Conservation (phyloP, 1,284 basidiomycete genomes). For the Schizopora paradoxa region DNA sequence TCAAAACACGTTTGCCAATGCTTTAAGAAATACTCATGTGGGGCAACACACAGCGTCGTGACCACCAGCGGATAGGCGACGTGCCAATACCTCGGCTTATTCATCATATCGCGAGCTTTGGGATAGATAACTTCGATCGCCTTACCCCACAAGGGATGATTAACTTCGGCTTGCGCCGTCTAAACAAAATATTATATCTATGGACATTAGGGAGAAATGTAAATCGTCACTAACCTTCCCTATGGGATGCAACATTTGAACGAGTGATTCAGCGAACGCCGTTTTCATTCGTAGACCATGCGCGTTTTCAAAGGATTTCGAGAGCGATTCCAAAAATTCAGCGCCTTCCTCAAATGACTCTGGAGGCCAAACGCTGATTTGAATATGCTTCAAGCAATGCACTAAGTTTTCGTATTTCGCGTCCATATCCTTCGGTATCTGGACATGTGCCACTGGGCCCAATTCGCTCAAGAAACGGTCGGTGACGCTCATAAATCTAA, state of each 20-base stretch:
- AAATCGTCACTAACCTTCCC: slow-evolving; percentile 56
- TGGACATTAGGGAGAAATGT: slow-evolving; percentile 6
- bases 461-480: slow-evolving; percentile 82
- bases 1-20: slow-evolving; percentile 78
- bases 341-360: slow-evolving; percentile 92
- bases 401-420: slow-evolving; percentile 79
- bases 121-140: slow-evolving; percentile 84
- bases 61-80: slow-evolving; percentile 85
- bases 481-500: slow-evolving; percentile 80
- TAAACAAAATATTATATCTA: slow-evolving; percentile 27
- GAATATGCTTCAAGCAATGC: slow-evolving; percentile 71
- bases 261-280: slow-evolving; percentile 82
- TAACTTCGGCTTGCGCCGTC: slow-evolving; percentile 94
- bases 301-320: slow-evolving; percentile 78
- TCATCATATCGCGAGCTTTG: slow-evolving; percentile 81
- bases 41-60: slow-evolving; percentile 82
- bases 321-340: slow-evolving; percentile 83
- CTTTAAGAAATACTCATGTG: slow-evolving; percentile 79
- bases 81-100: slow-evolving; percentile 89
- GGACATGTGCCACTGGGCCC: slow-evolving; percentile 63
- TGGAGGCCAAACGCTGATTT: slow-evolving; percentile 89
- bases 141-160: slow-evolving; percentile 92
- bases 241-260: slow-evolving; percentile 80
- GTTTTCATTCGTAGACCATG: slow-evolving; percentile 84
- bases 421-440: slow-evolving; percentile 75